A percentile compares a stretch with the other conserved stretches of the same genome.
phyloP scores from a whole-genome alignment of 73 alveolate species.

The Stentor roeselii region DNA sequence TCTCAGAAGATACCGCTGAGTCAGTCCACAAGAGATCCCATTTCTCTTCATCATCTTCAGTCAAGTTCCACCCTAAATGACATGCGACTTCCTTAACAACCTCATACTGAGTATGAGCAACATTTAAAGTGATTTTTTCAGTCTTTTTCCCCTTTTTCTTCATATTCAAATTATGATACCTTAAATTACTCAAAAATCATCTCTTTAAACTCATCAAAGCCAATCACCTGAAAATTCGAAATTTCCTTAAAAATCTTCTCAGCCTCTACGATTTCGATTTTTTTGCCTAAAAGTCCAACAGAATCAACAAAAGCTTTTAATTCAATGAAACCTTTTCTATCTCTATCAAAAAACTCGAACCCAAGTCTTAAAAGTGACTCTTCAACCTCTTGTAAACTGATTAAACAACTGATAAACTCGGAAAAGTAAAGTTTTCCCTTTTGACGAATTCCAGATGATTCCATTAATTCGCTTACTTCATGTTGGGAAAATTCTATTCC shows the following conservation, averaged over 20 bases:
- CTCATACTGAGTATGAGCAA: slow-evolving; percentile 29
- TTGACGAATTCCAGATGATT: not conserved
- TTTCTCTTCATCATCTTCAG: slow-evolving; percentile 19
- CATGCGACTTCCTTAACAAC: slow-evolving; percentile 57
- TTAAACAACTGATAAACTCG: not conserved
- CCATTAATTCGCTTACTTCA: not conserved
- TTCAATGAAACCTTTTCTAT: not conserved
- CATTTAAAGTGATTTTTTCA: not conserved
- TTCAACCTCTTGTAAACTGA: not conserved
- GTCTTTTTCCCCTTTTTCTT: not conserved
- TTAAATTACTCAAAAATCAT: too few relatives aligned
- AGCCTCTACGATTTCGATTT: not conserved
- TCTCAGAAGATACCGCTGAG: slow-evolving; percentile 41
- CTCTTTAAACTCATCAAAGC: not conserved
- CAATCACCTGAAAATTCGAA: not conserved
- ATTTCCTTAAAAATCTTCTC: not conserved
- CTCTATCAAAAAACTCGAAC: not conserved
- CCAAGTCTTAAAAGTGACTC: not conserved
- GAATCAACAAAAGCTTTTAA: not conserved
- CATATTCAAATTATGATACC: too few relatives aligned
- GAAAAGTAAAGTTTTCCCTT: not conserved
- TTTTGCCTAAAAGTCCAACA: not conserved
- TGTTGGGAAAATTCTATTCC: not conserved
- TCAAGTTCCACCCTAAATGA: too few relatives aligned
- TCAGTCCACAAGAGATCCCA: slow-evolving; percentile 52